These are phyloP conservation scores for Diversispora eburnea DNA, from an alignment of 192 early-diverging fungal species.

Conservation along the genomic window DNA sequence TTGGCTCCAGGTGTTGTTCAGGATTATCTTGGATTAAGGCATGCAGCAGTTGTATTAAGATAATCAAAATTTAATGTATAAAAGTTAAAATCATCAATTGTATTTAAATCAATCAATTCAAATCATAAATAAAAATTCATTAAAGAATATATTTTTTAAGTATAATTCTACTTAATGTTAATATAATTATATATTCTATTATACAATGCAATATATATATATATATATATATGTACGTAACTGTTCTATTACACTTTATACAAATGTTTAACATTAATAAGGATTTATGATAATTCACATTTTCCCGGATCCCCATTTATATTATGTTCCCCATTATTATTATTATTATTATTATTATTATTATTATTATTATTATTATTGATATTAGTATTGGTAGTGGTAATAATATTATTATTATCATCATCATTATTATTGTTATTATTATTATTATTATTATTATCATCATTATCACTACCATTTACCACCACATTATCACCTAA, in stretches of 20 bases:
- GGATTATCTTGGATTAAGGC: slow-evolving; percentile 71
- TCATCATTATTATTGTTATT: too few relatives aligned
- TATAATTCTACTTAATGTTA: not conserved
- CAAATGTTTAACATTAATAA: slow-evolving; percentile 6
- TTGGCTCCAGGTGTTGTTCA: slow-evolving; percentile 77
- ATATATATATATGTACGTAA: too few relatives aligned
- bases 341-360: too few relatives aligned
- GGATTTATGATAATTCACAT: slow-evolving; percentile 16
- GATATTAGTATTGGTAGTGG: too few relatives aligned
- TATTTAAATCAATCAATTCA: too few relatives aligned
- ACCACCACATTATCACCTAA: not conserved
- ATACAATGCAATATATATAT: slow-evolving; percentile 2
- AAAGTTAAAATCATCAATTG: not conserved
- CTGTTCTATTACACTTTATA: slow-evolving; percentile 14
- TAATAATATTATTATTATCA: too few relatives aligned
- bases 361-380: too few relatives aligned
- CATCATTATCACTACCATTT: not conserved
- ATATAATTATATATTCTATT: slow-evolving; percentile 3
- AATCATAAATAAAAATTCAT: not conserved
- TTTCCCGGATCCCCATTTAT: not conserved
- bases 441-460: not conserved
- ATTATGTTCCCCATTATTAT: not conserved
- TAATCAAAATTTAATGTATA: not conserved
- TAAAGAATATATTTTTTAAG: not conserved
- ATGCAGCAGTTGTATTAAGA: slow-evolving; percentile 69